Evolutionary conservation across 208 protist species (phyloP).

Genomic region (Leishmania major): DNA sequence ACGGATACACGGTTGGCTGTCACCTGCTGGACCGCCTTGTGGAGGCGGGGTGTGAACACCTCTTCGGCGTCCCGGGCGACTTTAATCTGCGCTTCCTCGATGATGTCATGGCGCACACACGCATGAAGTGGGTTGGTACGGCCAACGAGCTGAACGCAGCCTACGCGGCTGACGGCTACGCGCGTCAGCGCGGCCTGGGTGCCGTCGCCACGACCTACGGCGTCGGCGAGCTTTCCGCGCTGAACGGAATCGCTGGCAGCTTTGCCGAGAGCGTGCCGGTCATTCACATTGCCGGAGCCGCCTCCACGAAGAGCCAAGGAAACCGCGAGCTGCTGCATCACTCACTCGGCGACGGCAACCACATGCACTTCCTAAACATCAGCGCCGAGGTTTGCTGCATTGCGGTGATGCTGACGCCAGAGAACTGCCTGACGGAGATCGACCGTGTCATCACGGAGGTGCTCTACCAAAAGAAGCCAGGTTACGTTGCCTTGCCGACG

Average conservation of each 20-base stretch:
- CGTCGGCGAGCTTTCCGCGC: slow-evolving; percentile 54
- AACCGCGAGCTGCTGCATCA: slow-evolving; percentile 47
- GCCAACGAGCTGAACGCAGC: slow-evolving; percentile 66
- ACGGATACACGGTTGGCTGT: slow-evolving; percentile 60
- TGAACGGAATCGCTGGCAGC: slow-evolving; percentile 48
- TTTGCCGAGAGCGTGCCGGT: slow-evolving; percentile 44
- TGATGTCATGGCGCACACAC: slow-evolving; percentile 47
- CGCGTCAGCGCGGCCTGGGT: slow-evolving; percentile 36
- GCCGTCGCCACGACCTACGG: slow-evolving; percentile 53
- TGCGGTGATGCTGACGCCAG: slow-evolving; percentile 38
- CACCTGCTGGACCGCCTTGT: slow-evolving; percentile 55
- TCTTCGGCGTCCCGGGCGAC: slow-evolving; percentile 68
- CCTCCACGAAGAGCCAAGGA: slow-evolving; percentile 29
- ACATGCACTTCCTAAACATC: slow-evolving; percentile 40
- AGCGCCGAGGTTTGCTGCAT: slow-evolving; percentile 46
- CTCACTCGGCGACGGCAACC: slow-evolving; percentile 56
- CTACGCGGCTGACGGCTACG: slow-evolving; percentile 67
- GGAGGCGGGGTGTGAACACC: slow-evolving; percentile 49
- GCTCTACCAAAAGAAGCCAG: slow-evolving; percentile 54
- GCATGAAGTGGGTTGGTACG: slow-evolving; percentile 58
- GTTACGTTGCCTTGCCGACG: slow-evolving; percentile 47
- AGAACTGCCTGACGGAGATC: slow-evolving; percentile 53
- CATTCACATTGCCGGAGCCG: slow-evolving; percentile 53
- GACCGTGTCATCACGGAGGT: slow-evolving; percentile 58
- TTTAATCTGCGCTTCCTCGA: slow-evolving; percentile 73